Evolutionary conservation across 1,284 basidiomycete species (phyloP), one percentile per base, ranked within the genome.

Genomic region (Earliella scabrosa): DNA sequence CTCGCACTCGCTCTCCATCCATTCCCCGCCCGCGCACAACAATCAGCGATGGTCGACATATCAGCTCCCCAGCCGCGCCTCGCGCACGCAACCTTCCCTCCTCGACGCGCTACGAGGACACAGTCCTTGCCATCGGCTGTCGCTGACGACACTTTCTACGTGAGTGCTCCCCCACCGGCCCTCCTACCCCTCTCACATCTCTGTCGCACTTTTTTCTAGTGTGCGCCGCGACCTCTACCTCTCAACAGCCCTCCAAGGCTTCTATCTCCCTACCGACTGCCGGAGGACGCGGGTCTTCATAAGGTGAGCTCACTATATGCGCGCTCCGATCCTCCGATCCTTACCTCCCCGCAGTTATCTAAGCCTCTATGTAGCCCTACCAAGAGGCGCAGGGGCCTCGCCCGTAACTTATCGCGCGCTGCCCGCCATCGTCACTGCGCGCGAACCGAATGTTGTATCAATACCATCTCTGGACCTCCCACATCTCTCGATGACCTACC

Each of bases 321-420:
- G 57, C 57, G 52, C 52, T 51, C 56, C 55, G 43, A 43, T 43
- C 24, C 29, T 44, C 52, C 41, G 16, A 58, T 52, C 24, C 52
- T 56, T 24, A 50, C 46, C 48, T 11, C 50, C 38, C 34, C 53
- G 34, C 63, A 71, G 69, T 61, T 66, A 60, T 66, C 68, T 48
- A 71, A 68, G 62, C 57, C 68, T 38, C 52, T 64, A 27, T 72
- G 69, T 68, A 68, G 60, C 63, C 57, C 69, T 64, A 63, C 56
- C 34, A 71, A 70, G 68, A 63, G 66, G 50, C 71, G 71, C 38
- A 62, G 71, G 50, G 57, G 52, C 51, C 39, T 58, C 58, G 23
- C 54, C 31, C 58, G 50, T 57, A 61, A 65, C 53, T 48, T 66
- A 52, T 60, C 66, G 36, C 68, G 69, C 56, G 58, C 67, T 20